Evolutionary conservation across 2,329 filamentous ascomycete species (phyloP), one percentile per base, ranked within the genome.

Genomic region (Neocucurbitaria cava): DNA sequence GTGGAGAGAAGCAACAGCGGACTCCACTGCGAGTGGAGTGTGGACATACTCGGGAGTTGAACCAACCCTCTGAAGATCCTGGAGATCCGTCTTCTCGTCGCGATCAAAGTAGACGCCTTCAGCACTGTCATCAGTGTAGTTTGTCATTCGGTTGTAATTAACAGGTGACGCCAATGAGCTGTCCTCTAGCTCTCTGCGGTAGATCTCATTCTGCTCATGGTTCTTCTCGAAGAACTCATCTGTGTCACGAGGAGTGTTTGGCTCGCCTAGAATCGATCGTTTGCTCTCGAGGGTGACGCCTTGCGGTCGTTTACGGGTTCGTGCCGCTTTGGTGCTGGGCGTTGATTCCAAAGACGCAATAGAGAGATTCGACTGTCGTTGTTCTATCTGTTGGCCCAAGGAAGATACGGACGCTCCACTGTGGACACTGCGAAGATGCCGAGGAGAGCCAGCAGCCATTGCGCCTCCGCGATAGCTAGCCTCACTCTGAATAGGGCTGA

Each of bases 401-500:
- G 89, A 89, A 1, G 88, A 87, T 24, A 87, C 78, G 1, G 83
- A 85, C 17, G 66, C 69, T 17, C 59, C 67, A 56, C 74, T 77
- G 26, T 73, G 62, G 59, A 74, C 54, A 46, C 84, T 65, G 84
- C 85, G 82, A 24, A 74, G 59, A 46, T 64, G 24, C 79, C 78
- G 65, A 82, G 87, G 48, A 24, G 70, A 74, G 13, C 64, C 66
- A 21, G 61, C 64, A 13, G 44, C 49, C 5, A 60, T 53, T 5
- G 58, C 50, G 20, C 68, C 70, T 18, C 73, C 70, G 24, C 62
- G 64, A 67, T 92, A 94, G 58, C 93, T 95, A 10, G 92, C 94
- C 15, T 96, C 91, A 66, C 93, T 97, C 64, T 95, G 93, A 55
- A 96, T 93, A 0, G 94, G 94, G 70, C 93, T 97, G 44, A 96